Evolutionary conservation across 2,329 filamentous ascomycete species (phyloP).

Genomic region (Aspergillus eucalypticola): DNA sequence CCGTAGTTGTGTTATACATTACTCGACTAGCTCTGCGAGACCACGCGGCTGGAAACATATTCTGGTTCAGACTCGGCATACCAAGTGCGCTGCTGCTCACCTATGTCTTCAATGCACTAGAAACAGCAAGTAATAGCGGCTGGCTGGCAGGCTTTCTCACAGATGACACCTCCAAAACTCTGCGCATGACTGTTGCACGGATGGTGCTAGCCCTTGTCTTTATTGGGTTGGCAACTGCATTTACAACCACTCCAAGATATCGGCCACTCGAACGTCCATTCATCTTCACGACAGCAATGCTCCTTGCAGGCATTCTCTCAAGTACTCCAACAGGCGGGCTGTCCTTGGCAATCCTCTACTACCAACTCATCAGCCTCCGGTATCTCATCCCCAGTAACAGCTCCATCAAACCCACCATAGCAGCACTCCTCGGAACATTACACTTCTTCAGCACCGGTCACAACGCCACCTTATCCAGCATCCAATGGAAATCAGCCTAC

Average conservation of each 20-base stretch:
- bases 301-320: neutral
- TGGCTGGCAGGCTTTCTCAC: neutral
- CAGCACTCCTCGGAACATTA: constrained; percentile 86
- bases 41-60: neutral
- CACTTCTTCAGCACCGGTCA: constrained; percentile 98
- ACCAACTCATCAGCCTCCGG: constrained; percentile 67
- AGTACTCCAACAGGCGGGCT: constrained; percentile 5
- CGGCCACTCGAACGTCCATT: neutral
- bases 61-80: neutral
- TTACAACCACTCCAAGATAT: neutral
- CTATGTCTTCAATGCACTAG: neutral
- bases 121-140: neutral
- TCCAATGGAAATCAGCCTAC: constrained; percentile 96
- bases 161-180: neutral
- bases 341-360: constrained; percentile 63
- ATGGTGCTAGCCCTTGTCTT: neutral
- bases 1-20: neutral
- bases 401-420: constrained; percentile 76
- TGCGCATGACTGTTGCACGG: neutral
- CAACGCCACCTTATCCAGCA: constrained; percentile 78
- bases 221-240: neutral
- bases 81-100: neutral
- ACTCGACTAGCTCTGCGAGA: neutral
- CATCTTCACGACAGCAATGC: constrained; percentile 1
- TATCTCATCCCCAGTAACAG: constrained; percentile 56